Conservation (phyloP, 164 flowering plant genomes). For the Umbilicus rupestris region DNA sequence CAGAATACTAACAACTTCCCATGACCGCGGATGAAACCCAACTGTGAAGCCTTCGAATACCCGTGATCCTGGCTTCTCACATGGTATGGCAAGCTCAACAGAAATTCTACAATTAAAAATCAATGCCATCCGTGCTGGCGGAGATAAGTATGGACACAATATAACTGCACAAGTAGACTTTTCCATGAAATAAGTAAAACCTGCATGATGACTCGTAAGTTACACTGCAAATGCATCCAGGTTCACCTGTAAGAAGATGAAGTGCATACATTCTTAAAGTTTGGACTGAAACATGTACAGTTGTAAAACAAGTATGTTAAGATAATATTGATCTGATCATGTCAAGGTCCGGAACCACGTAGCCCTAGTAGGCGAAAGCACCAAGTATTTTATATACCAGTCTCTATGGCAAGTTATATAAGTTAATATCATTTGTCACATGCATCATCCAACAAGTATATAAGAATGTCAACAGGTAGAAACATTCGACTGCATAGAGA, state of each 20-base stretch:
- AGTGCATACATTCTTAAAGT: slow-evolving; percentile 6
- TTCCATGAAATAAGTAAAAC: slow-evolving; percentile 19
- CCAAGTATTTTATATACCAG: background rate
- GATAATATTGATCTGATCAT: background rate
- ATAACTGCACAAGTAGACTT: background rate
- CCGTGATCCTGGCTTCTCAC: slow-evolving; percentile 60
- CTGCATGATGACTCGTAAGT: slow-evolving; percentile 74
- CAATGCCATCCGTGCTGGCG: background rate
- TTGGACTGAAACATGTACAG: background rate
- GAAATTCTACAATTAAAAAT: slow-evolving; percentile 35
- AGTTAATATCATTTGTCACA: background rate
- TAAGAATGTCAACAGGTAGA: background rate
- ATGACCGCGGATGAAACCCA: slow-evolving; percentile 90
- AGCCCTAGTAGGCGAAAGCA: background rate
- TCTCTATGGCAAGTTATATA: background rate
- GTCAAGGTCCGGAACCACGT: background rate
- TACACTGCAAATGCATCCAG: slow-evolving; percentile 84
- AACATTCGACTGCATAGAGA: background rate
- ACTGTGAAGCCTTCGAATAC: slow-evolving; percentile 89
- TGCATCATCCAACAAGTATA: background rate
- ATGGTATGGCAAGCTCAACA: slow-evolving; percentile 82
- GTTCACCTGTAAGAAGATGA: slow-evolving; percentile 32
- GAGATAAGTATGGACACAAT: background rate
- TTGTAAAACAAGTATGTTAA: background rate
- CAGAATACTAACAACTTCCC: slow-evolving; percentile 69